Evolutionary conservation across 1,284 basidiomycete genomes (phyloP), one percentile per base, ranked within the genome.

Genomic region (Takashimella koratensis): DNA sequence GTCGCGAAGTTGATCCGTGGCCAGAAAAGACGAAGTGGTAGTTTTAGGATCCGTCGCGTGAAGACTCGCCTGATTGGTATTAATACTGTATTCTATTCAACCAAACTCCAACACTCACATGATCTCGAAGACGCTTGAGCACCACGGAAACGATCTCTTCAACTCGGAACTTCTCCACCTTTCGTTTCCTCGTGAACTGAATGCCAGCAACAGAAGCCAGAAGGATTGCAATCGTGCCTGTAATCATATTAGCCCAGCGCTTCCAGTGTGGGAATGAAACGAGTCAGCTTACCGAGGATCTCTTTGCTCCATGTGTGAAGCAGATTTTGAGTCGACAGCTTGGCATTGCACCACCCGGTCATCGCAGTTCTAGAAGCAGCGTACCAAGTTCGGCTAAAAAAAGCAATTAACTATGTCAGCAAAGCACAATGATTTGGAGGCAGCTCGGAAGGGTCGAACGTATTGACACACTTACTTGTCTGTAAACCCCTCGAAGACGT

Each of bases 1-100:
- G 76, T 99, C 95, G 43, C 96, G 86, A 30, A 99, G 82, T 68
- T 97, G 94, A 46, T 89, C 79, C 5, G 91, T 90, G 1, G 91
- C 88, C 53, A 98, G 77, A 78, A 87, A 94, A 2, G 90, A 83
- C 53, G 85, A 81, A 1, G 91, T 85, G 30, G 84, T 82, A 47
- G 81, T 82, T 52, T 88, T 84, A 5, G 91, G 30, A 36, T 36
- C 16, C 16, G 30, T 36, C 30, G 30, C 30, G 30, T 36, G 30
- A 8, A 84, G 82, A 58, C 88, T 79, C 71, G 95, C 90, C 77
- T 79, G 43, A 11, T 45, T 22, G 20, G 23, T 27, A 49, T 8
- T 24, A 3, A 16, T 12, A 19, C 21, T 27, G 23, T 25, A 41
- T 19, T 19, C 5, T 4, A 42, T 21, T 59, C 52, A 62, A 47